Conservation (phyloP, 331 rosid genomes). For the Acacia concinna region DNA sequence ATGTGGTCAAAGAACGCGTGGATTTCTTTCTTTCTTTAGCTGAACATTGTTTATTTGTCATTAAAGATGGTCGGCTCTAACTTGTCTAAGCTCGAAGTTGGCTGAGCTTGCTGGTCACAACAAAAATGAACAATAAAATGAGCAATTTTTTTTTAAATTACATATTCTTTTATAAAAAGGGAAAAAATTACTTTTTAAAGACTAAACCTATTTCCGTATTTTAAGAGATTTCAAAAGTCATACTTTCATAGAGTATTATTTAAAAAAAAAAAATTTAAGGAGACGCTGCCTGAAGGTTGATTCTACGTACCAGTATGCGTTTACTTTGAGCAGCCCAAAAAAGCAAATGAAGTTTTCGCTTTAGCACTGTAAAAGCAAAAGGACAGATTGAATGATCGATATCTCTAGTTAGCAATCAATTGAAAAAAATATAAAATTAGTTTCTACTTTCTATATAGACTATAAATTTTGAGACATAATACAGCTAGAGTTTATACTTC, state of each 20-base stretch:
- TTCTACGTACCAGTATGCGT: background rate
- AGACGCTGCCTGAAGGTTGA: background rate
- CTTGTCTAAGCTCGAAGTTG: background rate
- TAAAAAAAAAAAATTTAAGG: background rate
- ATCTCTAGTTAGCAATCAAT: background rate
- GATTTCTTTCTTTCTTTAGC: background rate
- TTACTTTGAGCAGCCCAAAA: background rate
- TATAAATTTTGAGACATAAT: background rate
- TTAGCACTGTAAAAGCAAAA: background rate
- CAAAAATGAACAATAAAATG: slow-evolving; percentile 20
- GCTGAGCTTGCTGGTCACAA: slow-evolving; percentile 5
- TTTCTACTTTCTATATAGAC: too few relatives aligned
- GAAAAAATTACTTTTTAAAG: background rate
- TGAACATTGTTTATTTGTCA: background rate
- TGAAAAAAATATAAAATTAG: background rate
- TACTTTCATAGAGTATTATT: too few relatives aligned
- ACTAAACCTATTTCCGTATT: too few relatives aligned
- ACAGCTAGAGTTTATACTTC: background rate
- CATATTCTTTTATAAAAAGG: too few relatives aligned
- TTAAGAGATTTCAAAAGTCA: too few relatives aligned
- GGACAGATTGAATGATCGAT: too few relatives aligned
- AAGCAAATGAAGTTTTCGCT: background rate
- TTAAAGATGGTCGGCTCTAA: background rate
- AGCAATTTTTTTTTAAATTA: slow-evolving; percentile 12
- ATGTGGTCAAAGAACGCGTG: background rate